Conservation (phyloP, 306 rosid genomes). For the Luffa aegyptiaca region DNA sequence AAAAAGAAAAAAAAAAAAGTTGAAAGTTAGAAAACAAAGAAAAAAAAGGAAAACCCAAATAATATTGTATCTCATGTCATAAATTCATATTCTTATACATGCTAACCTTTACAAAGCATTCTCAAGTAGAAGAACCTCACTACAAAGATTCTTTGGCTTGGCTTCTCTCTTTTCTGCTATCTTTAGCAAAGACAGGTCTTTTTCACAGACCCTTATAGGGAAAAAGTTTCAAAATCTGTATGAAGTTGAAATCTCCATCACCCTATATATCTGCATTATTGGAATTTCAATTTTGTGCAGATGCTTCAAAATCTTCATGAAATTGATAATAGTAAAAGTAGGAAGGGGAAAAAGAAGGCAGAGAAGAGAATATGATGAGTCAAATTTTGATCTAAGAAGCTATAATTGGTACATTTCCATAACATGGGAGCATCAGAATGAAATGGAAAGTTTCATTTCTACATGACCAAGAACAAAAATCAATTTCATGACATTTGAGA, state of each 20-base stretch:
- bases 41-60: background rate
- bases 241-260: background rate
- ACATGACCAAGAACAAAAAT: background rate
- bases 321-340: background rate
- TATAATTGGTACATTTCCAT: background rate
- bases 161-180: background rate
- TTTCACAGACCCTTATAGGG: background rate
- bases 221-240: background rate
- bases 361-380: background rate
- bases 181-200: background rate
- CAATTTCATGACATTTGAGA: conserved; percentile 18
- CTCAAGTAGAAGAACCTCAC: background rate
- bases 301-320: background rate
- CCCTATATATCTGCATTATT: background rate
- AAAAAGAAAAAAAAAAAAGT: background rate
- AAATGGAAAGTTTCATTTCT: background rate
- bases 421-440: background rate
- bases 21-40: background rate
- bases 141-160: background rate
- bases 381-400: background rate
- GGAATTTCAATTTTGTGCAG: background rate
- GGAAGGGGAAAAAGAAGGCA: background rate
- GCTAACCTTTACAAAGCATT: background rate
- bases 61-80: background rate
- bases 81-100: background rate